phyloP scores from a whole-genome alignment of 2,329 filamentous ascomycete species.

The Leptographium wingfieldii region DNA sequence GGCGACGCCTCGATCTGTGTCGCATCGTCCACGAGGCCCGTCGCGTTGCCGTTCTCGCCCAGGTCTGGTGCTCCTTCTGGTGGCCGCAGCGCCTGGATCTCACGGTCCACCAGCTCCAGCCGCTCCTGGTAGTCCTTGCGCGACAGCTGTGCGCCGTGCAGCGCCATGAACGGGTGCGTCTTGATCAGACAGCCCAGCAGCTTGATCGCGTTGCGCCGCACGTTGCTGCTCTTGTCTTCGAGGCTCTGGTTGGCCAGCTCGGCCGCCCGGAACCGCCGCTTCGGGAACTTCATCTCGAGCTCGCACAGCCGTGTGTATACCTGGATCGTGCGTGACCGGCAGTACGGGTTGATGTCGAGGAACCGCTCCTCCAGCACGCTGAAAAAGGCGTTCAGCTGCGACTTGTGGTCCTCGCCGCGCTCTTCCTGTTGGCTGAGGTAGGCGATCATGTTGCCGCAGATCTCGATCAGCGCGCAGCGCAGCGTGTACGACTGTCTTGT shows the following conservation, averaged over 20 bases:
- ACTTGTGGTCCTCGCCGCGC: slow-evolving; percentile 82
- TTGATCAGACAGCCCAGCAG: slow-evolving; percentile 77
- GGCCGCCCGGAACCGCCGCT: slow-evolving; percentile 74
- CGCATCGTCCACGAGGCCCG: slow-evolving; percentile 72
- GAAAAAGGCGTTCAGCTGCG: slow-evolving; percentile 92
- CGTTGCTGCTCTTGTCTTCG: slow-evolving; percentile 97
- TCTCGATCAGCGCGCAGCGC: slow-evolving; percentile 86
- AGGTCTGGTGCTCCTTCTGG: slow-evolving; percentile 62
- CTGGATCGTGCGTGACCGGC: slow-evolving; percentile 79
- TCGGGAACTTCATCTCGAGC: slow-evolving; percentile 91
- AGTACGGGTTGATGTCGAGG: slow-evolving; percentile 93
- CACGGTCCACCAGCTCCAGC: slow-evolving; percentile 68
- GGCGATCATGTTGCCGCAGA: slow-evolving; percentile 88
- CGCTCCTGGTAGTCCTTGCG: slow-evolving; percentile 76
- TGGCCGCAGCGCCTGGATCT: slow-evolving; percentile 70
- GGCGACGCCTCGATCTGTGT: slow-evolving; percentile 64
- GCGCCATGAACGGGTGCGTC: slow-evolving; percentile 84
- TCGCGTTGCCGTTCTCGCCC: slow-evolving; percentile 56
- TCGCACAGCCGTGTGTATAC: slow-evolving; percentile 88
- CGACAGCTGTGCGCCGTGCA: slow-evolving; percentile 79
- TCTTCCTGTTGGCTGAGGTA: slow-evolving; percentile 88
- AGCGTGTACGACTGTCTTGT: slow-evolving; percentile 67
- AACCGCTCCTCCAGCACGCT: slow-evolving; percentile 94
- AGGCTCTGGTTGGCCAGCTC: slow-evolving; percentile 81
- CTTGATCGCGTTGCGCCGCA: slow-evolving; percentile 89